Percentiles rank a stretch among this genome's conserved stretches.
phyloP scores from a whole-genome alignment of 805 yeast genomes.

The Wickerhamomyces kurtzmanii region DNA sequence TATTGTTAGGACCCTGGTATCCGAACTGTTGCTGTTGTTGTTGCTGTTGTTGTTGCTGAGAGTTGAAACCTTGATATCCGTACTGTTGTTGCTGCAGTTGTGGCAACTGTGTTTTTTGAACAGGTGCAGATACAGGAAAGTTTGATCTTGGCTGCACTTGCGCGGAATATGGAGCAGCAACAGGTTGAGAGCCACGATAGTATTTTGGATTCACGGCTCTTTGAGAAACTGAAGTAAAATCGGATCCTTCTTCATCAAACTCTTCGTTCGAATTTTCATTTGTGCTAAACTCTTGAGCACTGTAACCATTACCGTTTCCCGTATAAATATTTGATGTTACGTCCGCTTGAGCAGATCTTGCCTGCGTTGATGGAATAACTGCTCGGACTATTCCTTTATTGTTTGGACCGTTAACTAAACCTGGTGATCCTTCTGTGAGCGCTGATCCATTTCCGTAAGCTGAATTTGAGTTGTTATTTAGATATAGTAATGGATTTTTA shows the following conservation, averaged over 20 bases:
- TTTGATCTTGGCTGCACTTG: too few species aligned
- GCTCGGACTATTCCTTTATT: constrained; percentile 12
- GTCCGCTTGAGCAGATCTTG: constrained; percentile 16
- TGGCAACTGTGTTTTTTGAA: constrained; percentile 6
- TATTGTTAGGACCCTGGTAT: constrained; percentile 1
- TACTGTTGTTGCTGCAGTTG: constrained; percentile 5
- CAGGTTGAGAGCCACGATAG: constrained; percentile 23
- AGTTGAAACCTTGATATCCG: constrained; percentile 14
- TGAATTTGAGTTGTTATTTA: too few species aligned
- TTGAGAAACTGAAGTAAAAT: constrained; percentile 73
- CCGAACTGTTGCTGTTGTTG: constrained; percentile 4
- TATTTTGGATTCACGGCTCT: constrained; percentile 60
- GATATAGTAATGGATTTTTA: too few species aligned
- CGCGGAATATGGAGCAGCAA: too few species aligned
- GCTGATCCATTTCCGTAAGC: not conserved
- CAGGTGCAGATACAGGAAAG: too few species aligned
- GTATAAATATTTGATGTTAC: too few species aligned
- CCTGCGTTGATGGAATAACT: constrained; percentile 12
- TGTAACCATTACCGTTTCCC: too few species aligned
- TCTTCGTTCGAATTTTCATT: constrained; percentile 5
- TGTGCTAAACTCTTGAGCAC: constrained; percentile 2
- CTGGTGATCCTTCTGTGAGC: constrained; percentile 14
- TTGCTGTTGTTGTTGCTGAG: constrained; percentile 10
- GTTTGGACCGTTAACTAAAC: constrained; percentile 14
- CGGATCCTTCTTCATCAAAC: constrained; percentile 32